These are phyloP conservation scores for Aspergillus sp. DNA, from an alignment of 2,329 filamentous ascomycete genomes.

Conservation along the genomic window DNA sequence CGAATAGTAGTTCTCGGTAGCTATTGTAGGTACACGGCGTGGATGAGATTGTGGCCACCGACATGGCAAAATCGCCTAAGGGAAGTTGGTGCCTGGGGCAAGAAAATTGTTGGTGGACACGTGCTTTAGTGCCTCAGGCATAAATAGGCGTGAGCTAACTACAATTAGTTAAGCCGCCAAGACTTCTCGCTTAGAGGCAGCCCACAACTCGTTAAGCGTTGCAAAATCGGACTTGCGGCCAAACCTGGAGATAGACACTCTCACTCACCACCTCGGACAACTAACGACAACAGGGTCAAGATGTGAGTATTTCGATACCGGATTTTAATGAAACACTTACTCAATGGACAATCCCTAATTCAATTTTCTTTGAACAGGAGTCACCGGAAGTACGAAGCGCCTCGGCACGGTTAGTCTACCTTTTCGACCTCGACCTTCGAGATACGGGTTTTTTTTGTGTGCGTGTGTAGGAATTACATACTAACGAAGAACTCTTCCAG, in stretches of 20 bases:
- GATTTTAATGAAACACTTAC: neutral
- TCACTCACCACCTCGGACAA: conserved; percentile 44
- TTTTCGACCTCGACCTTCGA: conserved; percentile 49
- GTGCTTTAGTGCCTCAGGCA: conserved; percentile 15
- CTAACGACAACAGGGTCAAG: conserved; percentile 51
- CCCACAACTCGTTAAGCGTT: conserved; percentile 42
- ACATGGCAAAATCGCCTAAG: too few relatives aligned
- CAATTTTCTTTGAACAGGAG: conserved; percentile 36
- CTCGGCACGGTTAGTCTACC: conserved; percentile 88
- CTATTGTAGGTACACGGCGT: too few relatives aligned
- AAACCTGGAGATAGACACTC: conserved; percentile 41
- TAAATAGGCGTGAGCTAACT: neutral
- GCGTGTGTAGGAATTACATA: conserved; percentile 29
- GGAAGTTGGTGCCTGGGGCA: neutral
- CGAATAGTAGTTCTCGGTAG: too few relatives aligned
- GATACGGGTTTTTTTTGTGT: conserved; percentile 28
- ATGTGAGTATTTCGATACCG: conserved; percentile 39
- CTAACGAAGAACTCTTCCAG: conserved; percentile 36
- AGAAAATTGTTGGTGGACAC: neutral
- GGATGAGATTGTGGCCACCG: too few relatives aligned
- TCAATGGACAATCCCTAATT: conserved; percentile 26
- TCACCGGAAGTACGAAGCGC: conserved; percentile 77
- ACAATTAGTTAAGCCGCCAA: conserved; percentile 13
- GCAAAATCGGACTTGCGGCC: conserved; percentile 38
- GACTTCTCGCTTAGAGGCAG: conserved; percentile 41